phyloP scores from a whole-genome alignment of 2,329 filamentous ascomycete species.

The Curvularia eragrostidis region DNA sequence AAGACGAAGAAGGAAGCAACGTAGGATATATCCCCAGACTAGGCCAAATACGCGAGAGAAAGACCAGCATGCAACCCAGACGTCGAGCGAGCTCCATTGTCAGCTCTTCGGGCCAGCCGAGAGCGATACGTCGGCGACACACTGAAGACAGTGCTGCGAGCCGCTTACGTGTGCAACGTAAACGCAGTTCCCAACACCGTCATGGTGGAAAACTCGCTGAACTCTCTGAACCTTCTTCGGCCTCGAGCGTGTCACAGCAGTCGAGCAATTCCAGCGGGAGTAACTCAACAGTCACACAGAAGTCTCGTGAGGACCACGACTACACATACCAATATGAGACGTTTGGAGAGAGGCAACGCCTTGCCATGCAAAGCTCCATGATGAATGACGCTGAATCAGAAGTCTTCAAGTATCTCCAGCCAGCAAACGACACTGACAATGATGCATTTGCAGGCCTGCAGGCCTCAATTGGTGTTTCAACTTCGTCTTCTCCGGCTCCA shows the following conservation, averaged over 20 bases:
- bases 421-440: slow-evolving; percentile 20
- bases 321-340: slow-evolving; percentile 33
- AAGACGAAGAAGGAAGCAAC: slow-evolving; percentile 28
- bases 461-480: slow-evolving; percentile 29
- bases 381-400: slow-evolving; percentile 32
- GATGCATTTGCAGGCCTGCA: slow-evolving; percentile 16
- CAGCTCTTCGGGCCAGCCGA: slow-evolving; percentile 25
- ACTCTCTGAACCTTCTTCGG: slow-evolving; percentile 51
- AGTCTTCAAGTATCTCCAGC: slow-evolving; percentile 42
- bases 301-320: slow-evolving; percentile 49
- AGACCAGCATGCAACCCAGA: slow-evolving; percentile 33
- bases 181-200: slow-evolving; percentile 44
- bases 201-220: slow-evolving; percentile 38
- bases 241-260: slow-evolving; percentile 51
- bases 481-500: slow-evolving; percentile 25
- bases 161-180: slow-evolving; percentile 41
- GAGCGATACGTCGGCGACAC: slow-evolving; percentile 27
- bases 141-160: slow-evolving; percentile 32
- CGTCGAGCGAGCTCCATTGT: slow-evolving; percentile 32
- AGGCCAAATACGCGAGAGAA: slow-evolving; percentile 51
- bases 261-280: slow-evolving; percentile 55
- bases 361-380: slow-evolving; percentile 23
- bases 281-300: slow-evolving; percentile 55
- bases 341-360: slow-evolving; percentile 19
- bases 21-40: slow-evolving; percentile 50